A percentile compares a stretch with the other conserved stretches of the same genome.
phyloP scores from a whole-genome alignment of 805 yeast species.

The Candida quercuum region DNA sequence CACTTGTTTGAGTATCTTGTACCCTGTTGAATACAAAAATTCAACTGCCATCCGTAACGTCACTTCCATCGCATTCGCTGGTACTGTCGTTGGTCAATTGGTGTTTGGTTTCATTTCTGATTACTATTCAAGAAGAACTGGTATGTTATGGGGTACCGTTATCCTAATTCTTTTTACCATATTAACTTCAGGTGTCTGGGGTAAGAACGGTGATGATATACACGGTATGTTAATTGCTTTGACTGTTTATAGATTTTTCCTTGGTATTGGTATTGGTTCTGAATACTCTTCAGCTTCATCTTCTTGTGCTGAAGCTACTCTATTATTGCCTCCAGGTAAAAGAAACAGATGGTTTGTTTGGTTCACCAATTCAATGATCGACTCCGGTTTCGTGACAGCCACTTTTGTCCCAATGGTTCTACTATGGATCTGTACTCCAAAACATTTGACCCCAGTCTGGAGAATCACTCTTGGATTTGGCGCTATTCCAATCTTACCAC shows the following conservation, averaged over 20 bases:
- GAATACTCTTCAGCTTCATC: conserved; percentile 94
- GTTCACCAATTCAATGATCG: conserved; percentile 89
- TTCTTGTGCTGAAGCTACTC: conserved; percentile 88
- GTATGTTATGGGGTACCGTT: conserved; percentile 75
- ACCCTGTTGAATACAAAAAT: conserved; percentile 54
- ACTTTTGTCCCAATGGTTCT: conserved; percentile 84
- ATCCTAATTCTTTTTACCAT: conserved; percentile 75
- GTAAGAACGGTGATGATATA: conserved; percentile 36
- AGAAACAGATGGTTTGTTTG: conserved; percentile 86
- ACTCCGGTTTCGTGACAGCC: conserved; percentile 75
- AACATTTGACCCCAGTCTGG: conserved; percentile 82
- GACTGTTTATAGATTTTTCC: conserved; percentile 78
- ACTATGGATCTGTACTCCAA: conserved; percentile 71
- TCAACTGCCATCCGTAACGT: conserved; percentile 76
- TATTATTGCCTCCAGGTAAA: conserved; percentile 68
- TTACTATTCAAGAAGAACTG: conserved; percentile 70
- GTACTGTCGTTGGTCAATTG: conserved; percentile 85
- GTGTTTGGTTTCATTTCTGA: conserved; percentile 79
- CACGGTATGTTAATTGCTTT: conserved; percentile 79
- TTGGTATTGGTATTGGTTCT: conserved; percentile 91
- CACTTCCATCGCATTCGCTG: conserved; percentile 84
- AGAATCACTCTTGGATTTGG: conserved; percentile 87
- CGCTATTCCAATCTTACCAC: conserved; percentile 77
- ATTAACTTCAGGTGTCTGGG: conserved; percentile 85
- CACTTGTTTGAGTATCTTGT: conserved; percentile 60